These are phyloP conservation scores for Teunomyces funiuensis DNA, from an alignment of 805 yeast genomes.

Conservation along the genomic window DNA sequence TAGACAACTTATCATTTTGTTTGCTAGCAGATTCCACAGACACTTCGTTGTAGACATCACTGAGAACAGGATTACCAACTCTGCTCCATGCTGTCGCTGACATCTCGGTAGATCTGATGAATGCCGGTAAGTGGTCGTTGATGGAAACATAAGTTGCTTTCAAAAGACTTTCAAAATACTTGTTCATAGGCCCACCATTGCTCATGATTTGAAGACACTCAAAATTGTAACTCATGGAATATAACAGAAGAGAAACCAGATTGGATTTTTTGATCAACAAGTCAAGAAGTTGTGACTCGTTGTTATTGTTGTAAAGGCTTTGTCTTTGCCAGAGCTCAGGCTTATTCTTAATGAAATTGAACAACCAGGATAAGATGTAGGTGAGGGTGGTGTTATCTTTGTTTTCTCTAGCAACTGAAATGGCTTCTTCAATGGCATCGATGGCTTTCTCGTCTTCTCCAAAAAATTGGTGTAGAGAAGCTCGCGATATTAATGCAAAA, in stretches of 20 bases:
- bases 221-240: constrained; percentile 63
- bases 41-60: constrained; percentile 48
- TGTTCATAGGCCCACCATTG: constrained; percentile 47
- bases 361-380: constrained; percentile 71
- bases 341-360: constrained; percentile 63
- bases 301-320: constrained; percentile 46
- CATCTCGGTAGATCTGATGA: constrained; percentile 48
- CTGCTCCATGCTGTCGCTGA: constrained; percentile 51
- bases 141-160: constrained; percentile 58
- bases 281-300: constrained; percentile 65
- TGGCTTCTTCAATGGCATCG: constrained; percentile 82
- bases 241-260: constrained; percentile 46
- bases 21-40: constrained; percentile 41
- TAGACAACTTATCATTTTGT: constrained; percentile 37
- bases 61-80: constrained; percentile 48
- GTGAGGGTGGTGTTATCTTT: constrained; percentile 73
- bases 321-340: constrained; percentile 54
- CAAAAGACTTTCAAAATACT: constrained; percentile 54
- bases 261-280: constrained; percentile 58
- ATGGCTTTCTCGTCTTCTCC: constrained; percentile 68
- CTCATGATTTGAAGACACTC: constrained; percentile 57
- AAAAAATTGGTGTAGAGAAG: constrained; percentile 68
- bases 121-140: constrained; percentile 43
- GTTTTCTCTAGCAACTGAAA: constrained; percentile 82
- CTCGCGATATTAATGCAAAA: constrained; percentile 71